Conservation (phyloP, 1,284 basidiomycete genomes). For the Marasmius tenuissimus region DNA sequence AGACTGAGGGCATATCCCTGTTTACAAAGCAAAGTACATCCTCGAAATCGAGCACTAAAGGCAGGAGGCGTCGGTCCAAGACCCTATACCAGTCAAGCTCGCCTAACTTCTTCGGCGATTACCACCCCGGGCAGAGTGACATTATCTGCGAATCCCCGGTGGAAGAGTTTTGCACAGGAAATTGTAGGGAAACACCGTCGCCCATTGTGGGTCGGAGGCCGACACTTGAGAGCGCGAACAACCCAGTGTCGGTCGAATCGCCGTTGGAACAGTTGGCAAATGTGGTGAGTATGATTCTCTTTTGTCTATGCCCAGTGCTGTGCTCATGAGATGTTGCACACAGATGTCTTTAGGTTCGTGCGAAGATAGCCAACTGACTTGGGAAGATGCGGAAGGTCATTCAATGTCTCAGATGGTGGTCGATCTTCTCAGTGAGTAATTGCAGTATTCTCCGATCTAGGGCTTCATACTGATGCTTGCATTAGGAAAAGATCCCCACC, state of each 20-base stretch:
- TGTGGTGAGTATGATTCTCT: slow-evolving; percentile 8
- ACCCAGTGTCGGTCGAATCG: background rate
- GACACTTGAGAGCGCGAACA: background rate
- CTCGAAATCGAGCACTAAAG: background rate
- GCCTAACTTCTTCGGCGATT: background rate
- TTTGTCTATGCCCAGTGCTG: background rate
- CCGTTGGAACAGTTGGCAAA: background rate
- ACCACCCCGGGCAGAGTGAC: background rate
- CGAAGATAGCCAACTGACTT: slow-evolving; percentile 31
- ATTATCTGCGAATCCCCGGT: slow-evolving; percentile 9
- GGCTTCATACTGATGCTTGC: background rate
- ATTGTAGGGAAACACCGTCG: background rate
- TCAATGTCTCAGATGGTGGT: slow-evolving; percentile 29
- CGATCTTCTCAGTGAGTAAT: slow-evolving; percentile 11
- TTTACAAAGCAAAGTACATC: background rate
- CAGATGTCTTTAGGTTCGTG: slow-evolving; percentile 33
- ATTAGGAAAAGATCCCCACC: slow-evolving; percentile 18
- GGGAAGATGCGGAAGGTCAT: slow-evolving; percentile 28
- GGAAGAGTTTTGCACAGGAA: slow-evolving; percentile 8
- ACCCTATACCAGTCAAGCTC: slow-evolving; percentile 4
- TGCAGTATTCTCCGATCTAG: background rate
- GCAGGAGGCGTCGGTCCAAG: background rate
- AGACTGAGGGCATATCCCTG: background rate
- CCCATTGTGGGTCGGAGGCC: background rate
- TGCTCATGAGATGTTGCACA: background rate